Evolutionary conservation across 2,329 filamentous ascomycete species (phyloP), one percentile per base, ranked within the genome.

Genomic region (Xylariaceae sp.): DNA sequence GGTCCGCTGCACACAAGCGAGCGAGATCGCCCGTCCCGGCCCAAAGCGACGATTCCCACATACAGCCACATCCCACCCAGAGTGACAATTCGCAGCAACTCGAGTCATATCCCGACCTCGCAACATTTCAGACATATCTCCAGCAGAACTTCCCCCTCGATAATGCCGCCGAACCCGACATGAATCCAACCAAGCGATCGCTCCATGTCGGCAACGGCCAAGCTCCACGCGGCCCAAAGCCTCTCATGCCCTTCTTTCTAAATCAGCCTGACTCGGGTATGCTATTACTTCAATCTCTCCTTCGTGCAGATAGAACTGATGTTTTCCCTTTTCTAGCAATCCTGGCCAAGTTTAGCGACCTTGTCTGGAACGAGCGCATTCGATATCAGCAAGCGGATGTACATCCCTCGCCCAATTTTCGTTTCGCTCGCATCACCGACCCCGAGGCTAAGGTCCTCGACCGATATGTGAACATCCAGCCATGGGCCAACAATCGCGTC

Each of bases 391-490:
- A 68, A 42, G 66, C 69, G 19, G 44, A 60, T 8, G 62, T 64
- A 44, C 70, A 72, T 61, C 60, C 62, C 1, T 64, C 64, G 1
- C 64, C 61, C 40, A 62, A 55, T 45, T 67, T 63, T 48, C 63
- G 57, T 37, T 70, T 65, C 55, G 74, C 80, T 3, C 74, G 83
- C 43, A 74, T 85, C 40, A 68, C 67, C 22, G 74, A 75, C 20
- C 71, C 78, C 7, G 74, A 80, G 38, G 71, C 80, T 52, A 74
- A 73, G 48, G 64, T 68, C 27, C 78, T 92, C 55, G 94, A 97
- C 66, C 83, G 93, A 44, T 98, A 97, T 68, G 66, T 75, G 43
- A 95, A 97, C 62, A 88, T 98, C 52, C 85, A 91, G 62, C 89
- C 91, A 0, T 98, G 88, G 82, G 83, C 86, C 50, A 83, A 87